Percentiles rank a stretch among this genome's conserved stretches.
Evolutionary conservation across 192 early-diverging fungal genomes (phyloP).

Genomic region (Entomortierella beljakovae): DNA sequence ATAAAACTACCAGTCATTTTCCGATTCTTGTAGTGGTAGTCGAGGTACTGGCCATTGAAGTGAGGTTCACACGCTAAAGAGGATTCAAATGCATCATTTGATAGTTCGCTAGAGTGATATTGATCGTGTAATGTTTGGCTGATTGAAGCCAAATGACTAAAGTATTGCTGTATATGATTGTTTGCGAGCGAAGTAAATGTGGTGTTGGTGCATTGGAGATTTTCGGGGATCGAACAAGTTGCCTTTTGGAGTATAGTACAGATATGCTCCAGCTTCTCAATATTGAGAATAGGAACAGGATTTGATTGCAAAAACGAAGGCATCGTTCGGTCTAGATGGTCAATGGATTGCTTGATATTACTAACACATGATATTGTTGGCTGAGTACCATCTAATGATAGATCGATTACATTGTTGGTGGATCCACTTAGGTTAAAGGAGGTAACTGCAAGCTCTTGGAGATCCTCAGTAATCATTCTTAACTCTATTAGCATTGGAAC

Average conservation of each 20-base stretch:
- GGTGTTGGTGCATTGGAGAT: neutral
- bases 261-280: slow-evolving; percentile 36
- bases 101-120: slow-evolving; percentile 41
- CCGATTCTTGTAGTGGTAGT: slow-evolving; percentile 51
- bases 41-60: slow-evolving; percentile 56
- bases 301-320: slow-evolving; percentile 38
- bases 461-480: slow-evolving; percentile 63
- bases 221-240: neutral
- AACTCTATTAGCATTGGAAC: slow-evolving; percentile 65
- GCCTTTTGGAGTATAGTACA: slow-evolving; percentile 16
- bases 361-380: slow-evolving; percentile 71
- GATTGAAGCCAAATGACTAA: slow-evolving; percentile 49
- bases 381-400: slow-evolving; percentile 17
- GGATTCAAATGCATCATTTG: slow-evolving; percentile 52
- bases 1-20: slow-evolving; percentile 52
- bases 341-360: slow-evolving; percentile 66
- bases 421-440: slow-evolving; percentile 22
- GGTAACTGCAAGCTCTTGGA: slow-evolving; percentile 42
- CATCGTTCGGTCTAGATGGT: slow-evolving; percentile 54
- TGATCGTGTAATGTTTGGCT: slow-evolving; percentile 38
- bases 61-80: slow-evolving; percentile 53
- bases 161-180: slow-evolving; percentile 50
- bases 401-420: slow-evolving; percentile 18
- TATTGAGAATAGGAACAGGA: slow-evolving; percentile 13
- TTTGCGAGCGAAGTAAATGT: neutral